Percentiles rank a stretch among this genome's conserved stretches.
Evolutionary conservation across 345 rosid species (phyloP).

Genomic region (Arabis hirsuta): DNA sequence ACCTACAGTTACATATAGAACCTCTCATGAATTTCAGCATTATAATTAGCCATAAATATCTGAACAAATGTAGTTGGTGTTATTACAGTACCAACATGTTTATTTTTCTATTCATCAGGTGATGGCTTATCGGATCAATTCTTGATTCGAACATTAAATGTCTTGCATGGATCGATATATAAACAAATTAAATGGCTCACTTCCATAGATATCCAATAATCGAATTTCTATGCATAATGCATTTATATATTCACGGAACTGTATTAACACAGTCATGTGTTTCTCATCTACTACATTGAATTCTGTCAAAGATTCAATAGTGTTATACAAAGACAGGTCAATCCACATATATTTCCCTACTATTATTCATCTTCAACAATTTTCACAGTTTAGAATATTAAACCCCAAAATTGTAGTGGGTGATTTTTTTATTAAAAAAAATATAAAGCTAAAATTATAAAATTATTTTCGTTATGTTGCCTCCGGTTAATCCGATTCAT

Average conservation of each 20-base stretch:
- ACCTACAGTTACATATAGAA: not conserved
- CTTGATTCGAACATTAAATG: conserved; percentile 43
- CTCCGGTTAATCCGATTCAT: too few species aligned
- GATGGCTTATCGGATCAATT: conserved; percentile 38
- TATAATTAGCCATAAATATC: conserved; percentile 22
- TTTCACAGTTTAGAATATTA: too few species aligned
- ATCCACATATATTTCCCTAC: not conserved
- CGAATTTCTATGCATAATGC: conserved; percentile 28
- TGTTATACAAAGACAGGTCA: conserved; percentile 4
- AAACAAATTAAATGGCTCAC: conserved; percentile 31
- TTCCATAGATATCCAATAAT: conserved; percentile 31
- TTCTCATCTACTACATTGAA: conserved; percentile 26
- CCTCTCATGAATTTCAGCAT: conserved; percentile 35
- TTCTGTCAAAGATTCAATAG: conserved; percentile 24
- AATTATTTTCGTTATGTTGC: too few species aligned
- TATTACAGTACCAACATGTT: conserved; percentile 22
- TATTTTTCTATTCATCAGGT: conserved; percentile 30
- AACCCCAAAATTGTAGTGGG: too few species aligned
- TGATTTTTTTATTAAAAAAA: too few species aligned
- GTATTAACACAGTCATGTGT: conserved; percentile 33
- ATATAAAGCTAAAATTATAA: too few species aligned
- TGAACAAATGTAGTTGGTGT: conserved; percentile 35
- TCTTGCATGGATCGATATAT: conserved; percentile 35
- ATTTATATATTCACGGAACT: conserved; percentile 22
- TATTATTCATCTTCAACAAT: too few species aligned